Percentiles rank a stretch among this genome's conserved stretches.
Conservation (phyloP, 2,329 filamentous ascomycete genomes). For the Thelonectria discophora region DNA sequence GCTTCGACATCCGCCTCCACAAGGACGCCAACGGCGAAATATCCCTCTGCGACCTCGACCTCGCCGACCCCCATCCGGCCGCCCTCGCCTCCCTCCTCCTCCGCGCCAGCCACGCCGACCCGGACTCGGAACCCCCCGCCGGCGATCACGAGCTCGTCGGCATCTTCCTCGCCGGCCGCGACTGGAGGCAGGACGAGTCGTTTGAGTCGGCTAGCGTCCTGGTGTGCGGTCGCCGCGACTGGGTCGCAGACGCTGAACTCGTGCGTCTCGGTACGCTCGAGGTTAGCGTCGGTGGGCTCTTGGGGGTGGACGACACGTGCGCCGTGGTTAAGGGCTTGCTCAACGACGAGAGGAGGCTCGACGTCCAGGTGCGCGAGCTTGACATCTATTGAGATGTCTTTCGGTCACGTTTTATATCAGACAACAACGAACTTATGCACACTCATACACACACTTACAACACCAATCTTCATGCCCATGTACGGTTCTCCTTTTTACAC, state of each 20-base stretch:
- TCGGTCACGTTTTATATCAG: neutral
- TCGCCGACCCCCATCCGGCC: slow-evolving; percentile 32
- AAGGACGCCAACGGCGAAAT: slow-evolving; percentile 27
- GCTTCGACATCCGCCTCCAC: slow-evolving; percentile 44
- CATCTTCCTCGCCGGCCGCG: slow-evolving; percentile 44
- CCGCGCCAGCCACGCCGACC: slow-evolving; percentile 29
- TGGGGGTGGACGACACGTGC: slow-evolving; percentile 36
- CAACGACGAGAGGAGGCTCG: slow-evolving; percentile 41
- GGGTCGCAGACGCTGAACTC: slow-evolving; percentile 41
- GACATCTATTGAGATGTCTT: slow-evolving; percentile 46
- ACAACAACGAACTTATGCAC: slow-evolving; percentile 10
- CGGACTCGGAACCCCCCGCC: slow-evolving; percentile 31
- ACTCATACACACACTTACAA: neutral
- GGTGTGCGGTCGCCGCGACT: slow-evolving; percentile 42
- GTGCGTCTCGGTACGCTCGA: slow-evolving; percentile 46
- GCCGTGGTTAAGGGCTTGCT: slow-evolving; percentile 43
- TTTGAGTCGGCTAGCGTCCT: slow-evolving; percentile 43
- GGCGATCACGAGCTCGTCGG: slow-evolving; percentile 41
- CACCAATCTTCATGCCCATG: slow-evolving; percentile 26
- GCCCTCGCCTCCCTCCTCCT: slow-evolving; percentile 36
- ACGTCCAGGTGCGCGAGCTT: slow-evolving; percentile 45
- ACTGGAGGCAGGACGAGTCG: slow-evolving; percentile 42
- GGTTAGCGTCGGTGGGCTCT: slow-evolving; percentile 40
- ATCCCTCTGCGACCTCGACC: slow-evolving; percentile 36
- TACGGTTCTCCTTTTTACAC: slow-evolving; percentile 6